Evolutionary conservation across 345 rosid species (phyloP).

Genomic region (Erodium maritimum): DNA sequence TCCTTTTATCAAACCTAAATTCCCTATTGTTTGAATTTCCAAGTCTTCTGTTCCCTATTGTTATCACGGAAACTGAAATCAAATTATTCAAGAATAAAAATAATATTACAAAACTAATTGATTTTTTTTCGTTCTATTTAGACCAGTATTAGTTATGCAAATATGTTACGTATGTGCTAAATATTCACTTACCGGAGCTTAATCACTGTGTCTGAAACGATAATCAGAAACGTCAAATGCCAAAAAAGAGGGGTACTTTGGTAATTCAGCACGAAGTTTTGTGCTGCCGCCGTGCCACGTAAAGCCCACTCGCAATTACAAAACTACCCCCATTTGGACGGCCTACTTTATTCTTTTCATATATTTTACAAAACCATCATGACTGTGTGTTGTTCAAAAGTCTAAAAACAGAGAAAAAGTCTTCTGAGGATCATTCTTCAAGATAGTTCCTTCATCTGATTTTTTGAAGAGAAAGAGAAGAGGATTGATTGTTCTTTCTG

Average conservation of each 20-base stretch:
- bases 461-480: constrained; percentile 2
- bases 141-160: too few species aligned
- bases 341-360: background rate
- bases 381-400: background rate
- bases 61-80: too few species aligned
- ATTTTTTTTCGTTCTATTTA: too few species aligned
- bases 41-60: too few species aligned
- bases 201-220: too few species aligned
- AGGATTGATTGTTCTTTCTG: too few species aligned
- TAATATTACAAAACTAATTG: too few species aligned
- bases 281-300: background rate
- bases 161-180: too few species aligned
- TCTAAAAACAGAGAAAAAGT: background rate
- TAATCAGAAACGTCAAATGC: background rate
- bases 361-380: too few species aligned
- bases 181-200: background rate
- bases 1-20: too few species aligned
- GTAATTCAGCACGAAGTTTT: background rate
- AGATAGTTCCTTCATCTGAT: background rate
- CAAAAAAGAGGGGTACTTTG: background rate
- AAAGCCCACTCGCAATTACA: background rate
- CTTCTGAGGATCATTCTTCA: background rate
- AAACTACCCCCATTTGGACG: background rate
- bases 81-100: too few species aligned
- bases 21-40: too few species aligned